Conservation (phyloP, 2,329 filamentous ascomycete genomes). For the Beauveria scarabaeidicola region DNA sequence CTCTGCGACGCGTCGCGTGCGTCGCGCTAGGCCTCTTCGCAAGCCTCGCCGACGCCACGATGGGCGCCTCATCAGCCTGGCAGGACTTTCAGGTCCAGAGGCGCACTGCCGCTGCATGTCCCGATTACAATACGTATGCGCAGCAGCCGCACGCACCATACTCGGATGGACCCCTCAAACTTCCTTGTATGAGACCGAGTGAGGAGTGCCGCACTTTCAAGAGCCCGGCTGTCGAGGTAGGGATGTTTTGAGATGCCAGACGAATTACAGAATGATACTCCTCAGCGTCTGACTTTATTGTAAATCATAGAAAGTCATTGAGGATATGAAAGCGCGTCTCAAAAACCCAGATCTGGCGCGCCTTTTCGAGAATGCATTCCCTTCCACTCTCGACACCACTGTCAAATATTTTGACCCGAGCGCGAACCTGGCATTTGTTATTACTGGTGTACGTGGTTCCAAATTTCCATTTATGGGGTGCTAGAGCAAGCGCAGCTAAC, state of each 20-base stretch:
- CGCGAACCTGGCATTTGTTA: slow-evolving; percentile 63
- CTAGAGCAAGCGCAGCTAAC: background rate
- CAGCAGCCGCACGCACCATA: slow-evolving; percentile 17
- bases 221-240: slow-evolving; percentile 20
- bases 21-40: background rate
- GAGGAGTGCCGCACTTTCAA: slow-evolving; percentile 21
- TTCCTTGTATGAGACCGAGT: slow-evolving; percentile 21
- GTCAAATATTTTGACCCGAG: slow-evolving; percentile 65
- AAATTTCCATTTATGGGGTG: slow-evolving; percentile 31
- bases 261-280: background rate
- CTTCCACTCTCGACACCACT: slow-evolving; percentile 76
- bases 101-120: slow-evolving; percentile 17
- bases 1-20: slow-evolving; percentile 1
- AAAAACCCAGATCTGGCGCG: slow-evolving; percentile 59
- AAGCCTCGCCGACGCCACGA: background rate
- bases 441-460: slow-evolving; percentile 77
- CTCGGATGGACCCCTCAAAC: slow-evolving; percentile 15
- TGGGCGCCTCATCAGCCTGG: slow-evolving; percentile 7
- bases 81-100: slow-evolving; percentile 7
- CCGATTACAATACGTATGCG: slow-evolving; percentile 18
- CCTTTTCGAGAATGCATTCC: slow-evolving; percentile 76
- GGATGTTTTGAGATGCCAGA: background rate
- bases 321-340: slow-evolving; percentile 30
- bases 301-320: slow-evolving; percentile 18
- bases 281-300: background rate